Evolutionary conservation across 225 moss, liverwort and hornwort genomes (phyloP).

Genomic region (Antitrichia curtipendula): DNA sequence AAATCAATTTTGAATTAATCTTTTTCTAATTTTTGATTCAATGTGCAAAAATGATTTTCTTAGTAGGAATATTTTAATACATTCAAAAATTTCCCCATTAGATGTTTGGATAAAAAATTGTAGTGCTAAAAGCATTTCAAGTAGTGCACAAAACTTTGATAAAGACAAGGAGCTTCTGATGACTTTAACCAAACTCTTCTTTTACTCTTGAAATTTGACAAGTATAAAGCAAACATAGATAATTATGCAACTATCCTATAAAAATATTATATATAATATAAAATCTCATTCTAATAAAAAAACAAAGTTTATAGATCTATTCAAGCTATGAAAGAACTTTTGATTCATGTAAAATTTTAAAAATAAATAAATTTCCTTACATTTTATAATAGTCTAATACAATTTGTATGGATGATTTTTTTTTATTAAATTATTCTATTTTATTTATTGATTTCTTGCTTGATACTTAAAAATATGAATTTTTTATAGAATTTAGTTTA

Average conservation of each 20-base stretch:
- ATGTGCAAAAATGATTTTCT: fast-evolving
- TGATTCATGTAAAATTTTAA: not conserved
- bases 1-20: not conserved
- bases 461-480: too few species aligned
- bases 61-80: fast-evolving
- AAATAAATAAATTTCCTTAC: too few species aligned
- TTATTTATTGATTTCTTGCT: not conserved
- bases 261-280: fast-evolving
- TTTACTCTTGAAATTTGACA: not conserved
- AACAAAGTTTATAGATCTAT: not conserved
- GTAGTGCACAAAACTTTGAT: fast-evolving
- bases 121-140: not conserved
- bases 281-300: not conserved
- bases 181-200: too few species aligned
- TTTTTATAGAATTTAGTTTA: not conserved
- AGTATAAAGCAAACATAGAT: not conserved
- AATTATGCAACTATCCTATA: not conserved
- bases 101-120: fast-evolving
- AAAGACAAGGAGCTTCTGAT: fast-evolving
- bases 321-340: fast-evolving
- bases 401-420: not conserved
- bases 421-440: too few species aligned
- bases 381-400: not conserved
- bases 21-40: not conserved
- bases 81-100: not conserved